Percentiles rank a stretch among this genome's conserved stretches.
Conservation (phyloP, 2,329 filamentous ascomycete genomes). For the Aureobasidium sp. region DNA sequence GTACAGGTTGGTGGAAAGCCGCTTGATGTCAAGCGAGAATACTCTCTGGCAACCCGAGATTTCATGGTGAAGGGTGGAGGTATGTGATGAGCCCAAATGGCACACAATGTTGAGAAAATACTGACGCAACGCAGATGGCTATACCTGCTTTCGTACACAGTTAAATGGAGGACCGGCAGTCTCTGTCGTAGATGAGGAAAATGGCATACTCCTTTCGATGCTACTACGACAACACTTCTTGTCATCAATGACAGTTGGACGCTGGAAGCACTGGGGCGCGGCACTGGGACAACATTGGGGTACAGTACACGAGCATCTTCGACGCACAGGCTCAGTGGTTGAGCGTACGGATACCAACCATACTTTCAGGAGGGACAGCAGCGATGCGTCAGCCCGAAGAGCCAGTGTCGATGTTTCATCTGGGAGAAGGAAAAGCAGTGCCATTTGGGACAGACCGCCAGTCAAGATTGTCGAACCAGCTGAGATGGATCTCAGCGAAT, state of each 20-base stretch:
- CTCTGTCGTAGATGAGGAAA: conserved; percentile 77
- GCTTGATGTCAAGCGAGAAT: conserved; percentile 56
- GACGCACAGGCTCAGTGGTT: conserved; percentile 39
- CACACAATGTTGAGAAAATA: background rate
- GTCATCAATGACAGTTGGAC: conserved; percentile 70
- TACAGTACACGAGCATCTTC: conserved; percentile 55
- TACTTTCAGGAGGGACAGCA: conserved; percentile 15
- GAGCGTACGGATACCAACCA: conserved; percentile 21
- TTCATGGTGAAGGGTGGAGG: conserved; percentile 81
- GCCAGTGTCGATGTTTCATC: background rate
- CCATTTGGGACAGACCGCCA: background rate
- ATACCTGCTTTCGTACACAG: conserved; percentile 64
- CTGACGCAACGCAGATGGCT: conserved; percentile 54
- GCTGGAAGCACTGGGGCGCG: conserved; percentile 66
- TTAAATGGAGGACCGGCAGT: conserved; percentile 69
- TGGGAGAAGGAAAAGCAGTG: conserved; percentile 12
- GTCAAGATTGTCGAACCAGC: background rate
- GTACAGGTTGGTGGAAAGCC: conserved; percentile 55
- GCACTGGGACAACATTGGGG: conserved; percentile 59
- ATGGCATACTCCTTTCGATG: conserved; percentile 76
- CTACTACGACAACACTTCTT: conserved; percentile 89
- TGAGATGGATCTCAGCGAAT: conserved; percentile 25
- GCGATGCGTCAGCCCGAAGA: background rate
- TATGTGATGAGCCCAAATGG: background rate
- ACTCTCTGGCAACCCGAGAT: conserved; percentile 69